Conservation (phyloP, 2,329 filamentous ascomycete genomes). For the Monosporascus sp. region DNA sequence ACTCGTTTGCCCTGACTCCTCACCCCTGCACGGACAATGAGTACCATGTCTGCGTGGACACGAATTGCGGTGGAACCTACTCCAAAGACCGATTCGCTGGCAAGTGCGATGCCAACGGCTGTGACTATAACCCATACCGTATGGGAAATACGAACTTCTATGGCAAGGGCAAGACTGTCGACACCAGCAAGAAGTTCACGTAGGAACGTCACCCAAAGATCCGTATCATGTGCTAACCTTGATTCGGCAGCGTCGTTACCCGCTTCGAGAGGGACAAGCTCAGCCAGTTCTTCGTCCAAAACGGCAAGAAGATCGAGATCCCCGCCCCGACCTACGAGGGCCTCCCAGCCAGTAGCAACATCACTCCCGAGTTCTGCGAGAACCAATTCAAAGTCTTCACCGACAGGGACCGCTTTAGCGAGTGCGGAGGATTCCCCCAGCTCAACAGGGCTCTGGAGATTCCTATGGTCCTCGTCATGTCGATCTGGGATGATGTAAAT, state of each 20-base stretch:
- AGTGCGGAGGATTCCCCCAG: conserved; percentile 46
- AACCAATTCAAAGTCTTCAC: conserved; percentile 47
- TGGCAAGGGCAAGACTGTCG: conserved; percentile 50
- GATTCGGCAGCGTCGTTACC: conserved; percentile 42
- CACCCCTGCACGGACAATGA: conserved; percentile 51
- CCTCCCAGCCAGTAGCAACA: conserved; percentile 22
- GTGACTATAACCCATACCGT: conserved; percentile 64
- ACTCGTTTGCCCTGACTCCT: conserved; percentile 56
- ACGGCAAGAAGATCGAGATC: conserved; percentile 46
- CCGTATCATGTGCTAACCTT: not conserved
- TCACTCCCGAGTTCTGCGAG: conserved; percentile 52
- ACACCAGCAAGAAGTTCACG: conserved; percentile 54
- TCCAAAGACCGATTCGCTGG: conserved; percentile 49
- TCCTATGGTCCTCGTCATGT: conserved; percentile 60
- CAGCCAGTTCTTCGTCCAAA: conserved; percentile 55
- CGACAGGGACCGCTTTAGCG: conserved; percentile 46
- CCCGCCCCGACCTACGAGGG: conserved; percentile 24
- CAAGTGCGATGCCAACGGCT: conserved; percentile 60
- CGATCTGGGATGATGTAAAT: conserved; percentile 51
- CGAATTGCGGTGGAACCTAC: conserved; percentile 44
- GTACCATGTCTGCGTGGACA: conserved; percentile 42
- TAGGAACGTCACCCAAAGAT: conserved; percentile 5
- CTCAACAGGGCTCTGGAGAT: conserved; percentile 47
- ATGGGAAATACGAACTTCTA: conserved; percentile 57
- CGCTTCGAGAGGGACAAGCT: conserved; percentile 46